Conservation (phyloP, 2,329 filamentous ascomycete species). For the Cladosporium sphaerospermum region DNA sequence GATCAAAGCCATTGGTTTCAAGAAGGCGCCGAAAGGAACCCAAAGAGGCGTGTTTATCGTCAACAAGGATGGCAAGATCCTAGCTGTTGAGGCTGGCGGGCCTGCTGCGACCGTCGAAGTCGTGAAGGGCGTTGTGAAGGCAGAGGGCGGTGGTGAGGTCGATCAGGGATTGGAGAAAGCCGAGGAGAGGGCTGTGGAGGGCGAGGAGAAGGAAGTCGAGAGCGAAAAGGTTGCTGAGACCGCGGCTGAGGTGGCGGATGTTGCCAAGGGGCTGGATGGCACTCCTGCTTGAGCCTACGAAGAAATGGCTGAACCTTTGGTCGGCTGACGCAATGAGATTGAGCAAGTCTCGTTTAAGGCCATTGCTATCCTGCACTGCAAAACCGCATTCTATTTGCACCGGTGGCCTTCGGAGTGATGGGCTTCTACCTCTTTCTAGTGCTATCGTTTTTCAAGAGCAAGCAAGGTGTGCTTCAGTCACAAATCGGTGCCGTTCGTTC, state of each 20-base stretch:
- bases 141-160: conserved; percentile 29
- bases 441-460: no score
- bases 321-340: no score
- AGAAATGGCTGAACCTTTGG: not conserved
- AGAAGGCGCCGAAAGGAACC: conserved; percentile 75
- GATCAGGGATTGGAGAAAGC: conserved; percentile 29
- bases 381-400: no score
- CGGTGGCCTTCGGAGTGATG: no score
- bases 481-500: no score
- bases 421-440: no score
- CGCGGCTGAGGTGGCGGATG: conserved; percentile 42
- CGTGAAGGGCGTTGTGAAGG: conserved; percentile 64
- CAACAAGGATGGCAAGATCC: conserved; percentile 60
- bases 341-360: no score
- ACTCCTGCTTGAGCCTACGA: not conserved
- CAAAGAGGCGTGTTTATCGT: conserved; percentile 83
- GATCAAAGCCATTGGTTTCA: conserved; percentile 81
- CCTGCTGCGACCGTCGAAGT: conserved; percentile 71
- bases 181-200: conserved; percentile 30
- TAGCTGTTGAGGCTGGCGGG: conserved; percentile 67
- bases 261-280: conserved; percentile 31
- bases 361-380: no score
- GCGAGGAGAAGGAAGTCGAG: conserved; percentile 27
- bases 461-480: no score
- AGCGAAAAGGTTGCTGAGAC: conserved; percentile 30